Evolutionary conservation across 2,329 filamentous ascomycete genomes (phyloP), one percentile per base, ranked within the genome.

Genomic region (Pseudogymnoascus sp.): DNA sequence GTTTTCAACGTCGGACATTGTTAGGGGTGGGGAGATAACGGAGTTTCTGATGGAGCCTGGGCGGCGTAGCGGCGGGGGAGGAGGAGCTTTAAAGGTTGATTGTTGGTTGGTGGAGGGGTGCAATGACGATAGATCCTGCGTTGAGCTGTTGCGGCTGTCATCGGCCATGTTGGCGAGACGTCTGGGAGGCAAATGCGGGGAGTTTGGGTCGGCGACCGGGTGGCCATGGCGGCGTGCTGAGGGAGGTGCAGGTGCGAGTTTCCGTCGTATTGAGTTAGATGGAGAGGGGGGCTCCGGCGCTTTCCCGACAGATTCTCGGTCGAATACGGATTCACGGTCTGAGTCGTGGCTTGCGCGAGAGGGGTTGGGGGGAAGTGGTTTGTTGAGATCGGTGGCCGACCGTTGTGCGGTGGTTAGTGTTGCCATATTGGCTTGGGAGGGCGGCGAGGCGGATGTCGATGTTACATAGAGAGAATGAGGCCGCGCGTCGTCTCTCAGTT

Each of bases 321-420:
- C 79, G 62, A 82, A 81, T 18, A 79, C 72, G 34, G 78, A 80
- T 61, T 82, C 78, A 18, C 63, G 63, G 10, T 59, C 37, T 21
- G 64, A 67, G 30, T 80, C 76, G n/a, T 71, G 67, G 63, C 73
- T 76, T 35, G 74, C 75, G 34, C 76, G 75, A 9, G 69, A 65
- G 2, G 81, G 81, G 3, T 79, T 75, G 1, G 78, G 77, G 1
- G 85, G 83, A 10, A 86, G 75, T 3, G 84, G 82, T 66, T 86
- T 88, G 69, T 84, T 83, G 26, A 81, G 70, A 64, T 85, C 79
- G 5, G 79, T 78, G 5, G 72, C 67, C 12, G 73, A 72, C 13
- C 71, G 71, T 10, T 71, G 69, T 62, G 71, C 70, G n/a, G 67
- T 69, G 61, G 66, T 66, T 52, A 69, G 63, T n/a, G 66, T 63